Base-by-base conservation (phyloP, 345 rosid species). In the Salix dunnii region DNA sequence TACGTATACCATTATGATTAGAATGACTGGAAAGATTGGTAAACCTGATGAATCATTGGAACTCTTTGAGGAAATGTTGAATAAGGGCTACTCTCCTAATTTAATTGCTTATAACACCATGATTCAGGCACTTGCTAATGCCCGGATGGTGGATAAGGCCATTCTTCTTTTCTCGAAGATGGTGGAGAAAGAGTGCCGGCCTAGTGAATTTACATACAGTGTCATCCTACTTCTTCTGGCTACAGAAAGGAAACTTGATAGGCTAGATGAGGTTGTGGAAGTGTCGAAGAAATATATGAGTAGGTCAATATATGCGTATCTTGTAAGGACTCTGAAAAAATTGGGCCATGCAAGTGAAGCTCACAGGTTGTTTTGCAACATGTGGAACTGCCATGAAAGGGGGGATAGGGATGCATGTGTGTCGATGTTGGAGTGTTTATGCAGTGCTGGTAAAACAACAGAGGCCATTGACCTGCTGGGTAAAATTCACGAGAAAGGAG, bases 281-380 rank as follows among this genome's bases (percentile, higher is more conserved):
- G 72, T 86, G 70, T 93, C 99, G 5, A 88, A 88, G 81, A 92
- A 83, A 23, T 90, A 85, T 85, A 83, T 90, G 92, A 90, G 81
- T 77, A 86, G 88, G 80, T 85, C 90, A n/a, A 89, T 91, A 42
- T 93, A 90, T 83, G 89, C 96, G 1, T 91, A 78, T 80, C 90
- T 95, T 67, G 93, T 93, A 21, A 89, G 89, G 80, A 90, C 93
- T 0, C 72, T 93, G 12, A 87, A 88, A 80, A 85, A 93, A 68
- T 76, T 90, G 82, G 97, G 99, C 33, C 91, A 93, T 78, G 86
- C 90, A 21, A 85, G 90, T 79, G 98, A 95, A 83, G 97, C 94
- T 62, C 99, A 95, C 70, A 66, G 69, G 69, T 11, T 66, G 38
- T 66, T 43, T 83, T 90, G 97, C 83, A 90, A 86, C 83, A 90